Evolutionary conservation across 192 early-diverging fungal genomes (phyloP).

Genomic region (Umbelopsis isabellina): DNA sequence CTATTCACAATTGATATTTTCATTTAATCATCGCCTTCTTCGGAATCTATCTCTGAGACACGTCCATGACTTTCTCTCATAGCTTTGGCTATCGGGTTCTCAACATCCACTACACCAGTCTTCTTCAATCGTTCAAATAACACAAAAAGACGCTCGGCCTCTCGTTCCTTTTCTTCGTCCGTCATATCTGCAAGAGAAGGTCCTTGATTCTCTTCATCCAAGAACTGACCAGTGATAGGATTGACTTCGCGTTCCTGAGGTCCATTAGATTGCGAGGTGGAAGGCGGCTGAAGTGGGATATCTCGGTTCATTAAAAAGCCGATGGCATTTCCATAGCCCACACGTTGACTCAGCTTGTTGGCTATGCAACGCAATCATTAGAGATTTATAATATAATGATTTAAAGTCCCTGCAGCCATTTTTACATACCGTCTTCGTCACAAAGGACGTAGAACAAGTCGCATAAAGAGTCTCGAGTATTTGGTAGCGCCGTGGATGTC

Average conservation of each 20-base stretch:
- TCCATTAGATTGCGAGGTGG: constrained; percentile 22
- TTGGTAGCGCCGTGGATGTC: constrained; percentile 64
- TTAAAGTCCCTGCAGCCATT: background rate
- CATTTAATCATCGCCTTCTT: constrained; percentile 15
- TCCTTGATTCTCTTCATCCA: constrained; percentile 43
- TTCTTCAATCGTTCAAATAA: constrained; percentile 93
- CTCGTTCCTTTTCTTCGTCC: constrained; percentile 95
- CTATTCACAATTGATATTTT: background rate
- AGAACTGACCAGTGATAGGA: constrained; percentile 88
- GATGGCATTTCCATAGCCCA: constrained; percentile 94
- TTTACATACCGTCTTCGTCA: constrained; percentile 65
- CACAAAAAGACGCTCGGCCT: constrained; percentile 90
- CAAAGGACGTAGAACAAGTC: constrained; percentile 72
- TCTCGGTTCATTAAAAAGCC: constrained; percentile 85
- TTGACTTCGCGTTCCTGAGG: constrained; percentile 53
- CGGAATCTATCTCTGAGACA: constrained; percentile 30
- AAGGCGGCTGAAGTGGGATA: constrained; percentile 53
- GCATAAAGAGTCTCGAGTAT: constrained; percentile 59
- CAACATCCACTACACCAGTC: constrained; percentile 86
- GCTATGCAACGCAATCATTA: constrained; percentile 46
- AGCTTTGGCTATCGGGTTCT: constrained; percentile 70
- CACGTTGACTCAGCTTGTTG: constrained; percentile 61
- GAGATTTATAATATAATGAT: constrained; percentile 11
- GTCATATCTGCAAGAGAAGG: constrained; percentile 81
- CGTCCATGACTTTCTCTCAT: constrained; percentile 42